Base-by-base conservation (phyloP, 2,329 filamentous ascomycete species). In the Paracamarosporium sp. region DNA sequence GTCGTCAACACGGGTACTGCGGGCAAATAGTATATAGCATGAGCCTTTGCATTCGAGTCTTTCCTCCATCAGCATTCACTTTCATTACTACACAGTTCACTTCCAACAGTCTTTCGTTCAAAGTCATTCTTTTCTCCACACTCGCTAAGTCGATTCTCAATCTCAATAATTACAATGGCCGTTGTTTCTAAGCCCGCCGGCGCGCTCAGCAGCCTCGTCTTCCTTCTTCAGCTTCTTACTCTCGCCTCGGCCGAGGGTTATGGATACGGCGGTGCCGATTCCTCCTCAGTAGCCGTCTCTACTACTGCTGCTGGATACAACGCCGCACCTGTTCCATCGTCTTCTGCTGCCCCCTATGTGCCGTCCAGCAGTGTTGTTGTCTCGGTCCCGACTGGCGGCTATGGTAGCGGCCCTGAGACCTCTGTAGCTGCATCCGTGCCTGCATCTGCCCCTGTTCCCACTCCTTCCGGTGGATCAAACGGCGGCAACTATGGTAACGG, bases 121-220 rank as follows among this genome's bases (percentile, higher is more conserved):
- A 33, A 30, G n/a, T 31, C 48, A 41, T 13, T 51, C 48, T 12
- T 40, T 51, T 51, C n/a, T 25, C 7, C 17, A 51, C 48, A 51
- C 15, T 51, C 35, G 48, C 33, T 43, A 22, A 41, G 25, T 51
- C 48, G 11, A 40, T 27, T 30, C 13, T n/a, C 27, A 27, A 43
- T 20, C 35, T 15, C 33, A 50, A 20, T 48, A 35, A 27, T 35
- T 24, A 51, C 36, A 51, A 51, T 51, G 48, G 48, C 48, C 35
- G 35, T 51, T 12, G 25, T 51, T 17, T 51, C 48, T 24, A 51
- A 51, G 36, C 48, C 48, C 31, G 36, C 48, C 25, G 48, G 48
- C 35, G 48, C 36, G 36, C 48, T 51, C n/a, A 51, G 48, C 48
- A 51, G 48, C 48, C 48, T 51, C 25, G 48, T 51, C 27, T 51